Evolutionary conservation across 192 early-diverging fungal genomes (phyloP).

Genomic region (Umbelopsis sp.): DNA sequence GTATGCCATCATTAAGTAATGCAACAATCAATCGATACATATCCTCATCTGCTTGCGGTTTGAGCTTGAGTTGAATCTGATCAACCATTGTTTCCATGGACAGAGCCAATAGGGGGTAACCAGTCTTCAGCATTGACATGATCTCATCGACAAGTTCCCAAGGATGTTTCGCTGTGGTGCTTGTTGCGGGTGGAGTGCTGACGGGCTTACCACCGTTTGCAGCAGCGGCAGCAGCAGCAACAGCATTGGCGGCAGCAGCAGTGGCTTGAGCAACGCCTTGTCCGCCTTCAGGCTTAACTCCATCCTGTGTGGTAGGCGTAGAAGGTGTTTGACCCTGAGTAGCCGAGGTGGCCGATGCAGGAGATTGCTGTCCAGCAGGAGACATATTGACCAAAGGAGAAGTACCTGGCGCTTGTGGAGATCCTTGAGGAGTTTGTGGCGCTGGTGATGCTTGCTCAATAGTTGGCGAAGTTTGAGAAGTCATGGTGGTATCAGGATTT

Average conservation of each 20-base stretch:
- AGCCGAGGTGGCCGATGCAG: slow-evolving; percentile 27
- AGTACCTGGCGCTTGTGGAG: slow-evolving; percentile 1
- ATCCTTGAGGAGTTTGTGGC: slow-evolving; percentile 13
- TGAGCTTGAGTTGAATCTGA: slow-evolving; percentile 92
- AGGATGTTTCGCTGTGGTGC: slow-evolving; percentile 56
- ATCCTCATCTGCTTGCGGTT: slow-evolving; percentile 95
- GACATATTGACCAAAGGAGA: slow-evolving; percentile 10
- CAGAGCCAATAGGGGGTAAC: slow-evolving; percentile 88
- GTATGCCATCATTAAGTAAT: slow-evolving; percentile 87
- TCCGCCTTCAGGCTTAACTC: not conserved
- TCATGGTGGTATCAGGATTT: slow-evolving; percentile 2
- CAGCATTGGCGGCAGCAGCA: slow-evolving; percentile 1
- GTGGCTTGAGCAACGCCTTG: slow-evolving; percentile 4
- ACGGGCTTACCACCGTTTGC: slow-evolving; percentile 20
- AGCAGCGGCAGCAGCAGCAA: slow-evolving; percentile 19
- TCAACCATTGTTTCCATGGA: slow-evolving; percentile 99
- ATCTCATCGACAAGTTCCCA: slow-evolving; percentile 95
- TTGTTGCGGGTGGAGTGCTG: slow-evolving; percentile 30
- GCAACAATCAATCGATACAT: slow-evolving; percentile 96
- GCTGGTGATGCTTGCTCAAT: slow-evolving; percentile 2
- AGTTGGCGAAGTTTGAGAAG: not conserved
- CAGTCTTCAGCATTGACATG: slow-evolving; percentile 93
- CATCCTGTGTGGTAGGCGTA: not conserved
- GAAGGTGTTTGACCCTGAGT: slow-evolving; percentile 19
- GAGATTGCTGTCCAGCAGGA: slow-evolving; percentile 17